These are phyloP conservation scores for Ophiostoma ips DNA, from an alignment of 2,329 filamentous ascomycete genomes.

Conservation along the genomic window DNA sequence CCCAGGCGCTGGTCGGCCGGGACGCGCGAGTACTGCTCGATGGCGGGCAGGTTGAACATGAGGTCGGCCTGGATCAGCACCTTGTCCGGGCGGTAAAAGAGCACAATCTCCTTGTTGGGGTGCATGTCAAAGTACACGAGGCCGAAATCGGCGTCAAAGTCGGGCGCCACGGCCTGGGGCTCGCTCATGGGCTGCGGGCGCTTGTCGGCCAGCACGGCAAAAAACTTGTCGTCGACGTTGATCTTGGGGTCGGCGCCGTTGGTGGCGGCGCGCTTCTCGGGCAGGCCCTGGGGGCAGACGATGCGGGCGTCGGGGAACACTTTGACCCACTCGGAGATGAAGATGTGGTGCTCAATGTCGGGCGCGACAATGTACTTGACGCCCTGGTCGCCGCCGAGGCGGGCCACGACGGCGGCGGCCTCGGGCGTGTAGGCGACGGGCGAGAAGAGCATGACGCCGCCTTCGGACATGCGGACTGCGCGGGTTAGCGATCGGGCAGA, in stretches of 20 bases:
- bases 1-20: constrained; percentile 16
- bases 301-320: constrained; percentile 68
- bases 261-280: constrained; percentile 54
- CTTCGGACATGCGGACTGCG: constrained; percentile 58
- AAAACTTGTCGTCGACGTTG: constrained; percentile 39
- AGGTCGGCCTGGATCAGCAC: constrained; percentile 83
- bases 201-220: constrained; percentile 49
- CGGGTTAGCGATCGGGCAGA: not conserved
- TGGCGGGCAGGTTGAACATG: constrained; percentile 78
- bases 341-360: constrained; percentile 92
- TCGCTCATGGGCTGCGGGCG: constrained; percentile 30
- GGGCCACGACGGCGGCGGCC: constrained; percentile 48
- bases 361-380: constrained; percentile 77
- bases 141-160: constrained; percentile 80
- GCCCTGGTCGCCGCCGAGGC: constrained; percentile 42
- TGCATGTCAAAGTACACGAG: constrained; percentile 72
- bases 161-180: constrained; percentile 45
- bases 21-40: constrained; percentile 64
- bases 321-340: constrained; percentile 69
- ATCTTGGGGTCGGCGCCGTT: constrained; percentile 43
- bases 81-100: constrained; percentile 64
- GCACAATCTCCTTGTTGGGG: constrained; percentile 75
- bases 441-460: constrained; percentile 77
- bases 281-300: constrained; percentile 69
- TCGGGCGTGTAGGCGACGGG: constrained; percentile 68